Conservation (phyloP, 2,329 filamentous ascomycete genomes). For the Diaporthe capsici region DNA sequence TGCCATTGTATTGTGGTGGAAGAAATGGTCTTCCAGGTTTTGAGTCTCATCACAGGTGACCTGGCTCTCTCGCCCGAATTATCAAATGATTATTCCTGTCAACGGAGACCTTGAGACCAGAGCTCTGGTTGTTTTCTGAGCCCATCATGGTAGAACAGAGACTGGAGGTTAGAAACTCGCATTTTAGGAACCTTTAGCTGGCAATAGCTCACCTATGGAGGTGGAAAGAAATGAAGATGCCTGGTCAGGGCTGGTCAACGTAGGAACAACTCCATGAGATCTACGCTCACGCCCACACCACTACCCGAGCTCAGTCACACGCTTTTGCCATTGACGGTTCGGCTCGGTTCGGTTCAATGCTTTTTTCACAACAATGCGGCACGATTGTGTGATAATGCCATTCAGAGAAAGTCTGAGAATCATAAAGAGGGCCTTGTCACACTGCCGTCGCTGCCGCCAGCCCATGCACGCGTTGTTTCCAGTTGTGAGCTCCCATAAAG, state of each 20-base stretch:
- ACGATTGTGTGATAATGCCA: neutral
- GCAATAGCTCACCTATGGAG: neutral
- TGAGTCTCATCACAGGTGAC: neutral
- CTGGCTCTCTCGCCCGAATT: neutral
- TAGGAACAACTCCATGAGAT: neutral
- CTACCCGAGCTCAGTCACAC: neutral
- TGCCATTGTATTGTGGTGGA: neutral
- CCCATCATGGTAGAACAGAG: too few species aligned
- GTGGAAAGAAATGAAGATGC: neutral
- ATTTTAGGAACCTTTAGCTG: neutral
- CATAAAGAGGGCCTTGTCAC: neutral
- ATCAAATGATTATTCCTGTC: too few species aligned
- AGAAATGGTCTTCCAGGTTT: neutral
- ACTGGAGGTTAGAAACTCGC: neutral
- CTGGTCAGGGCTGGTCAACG: neutral
- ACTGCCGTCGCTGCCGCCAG: neutral
- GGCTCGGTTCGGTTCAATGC: neutral
- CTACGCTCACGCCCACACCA: neutral
- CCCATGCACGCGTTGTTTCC: neutral
- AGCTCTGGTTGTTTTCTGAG: neutral
- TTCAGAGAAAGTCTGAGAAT: neutral
- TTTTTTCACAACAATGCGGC: neutral
- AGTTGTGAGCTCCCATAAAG: neutral
- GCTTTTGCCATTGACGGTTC: neutral
- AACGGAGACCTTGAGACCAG: too few species aligned